phyloP scores from a whole-genome alignment of 257 asterid genomes.

The Forsythia suspensa region DNA sequence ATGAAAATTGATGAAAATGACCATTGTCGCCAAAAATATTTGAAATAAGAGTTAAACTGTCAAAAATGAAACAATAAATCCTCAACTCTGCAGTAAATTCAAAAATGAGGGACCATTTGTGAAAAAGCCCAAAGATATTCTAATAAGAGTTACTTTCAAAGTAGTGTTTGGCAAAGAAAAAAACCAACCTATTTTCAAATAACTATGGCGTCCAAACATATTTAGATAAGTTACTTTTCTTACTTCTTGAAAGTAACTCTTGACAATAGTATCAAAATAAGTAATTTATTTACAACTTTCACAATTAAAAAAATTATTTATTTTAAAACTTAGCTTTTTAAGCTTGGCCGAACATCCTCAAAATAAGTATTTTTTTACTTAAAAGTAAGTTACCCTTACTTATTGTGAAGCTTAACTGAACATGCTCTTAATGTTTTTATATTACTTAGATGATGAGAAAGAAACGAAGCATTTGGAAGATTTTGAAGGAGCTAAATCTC shows the following conservation, averaged over 20 bases:
- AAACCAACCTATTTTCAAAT: not conserved
- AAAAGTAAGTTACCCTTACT: not conserved
- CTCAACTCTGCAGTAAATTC: too few species aligned
- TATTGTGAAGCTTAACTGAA: not conserved
- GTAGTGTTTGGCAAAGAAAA: too few species aligned
- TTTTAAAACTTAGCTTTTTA: not conserved
- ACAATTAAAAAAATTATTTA: not conserved
- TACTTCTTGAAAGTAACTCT: not conserved
- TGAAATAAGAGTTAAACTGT: too few species aligned
- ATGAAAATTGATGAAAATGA: too few species aligned
- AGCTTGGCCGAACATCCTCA: not conserved
- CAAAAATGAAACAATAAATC: too few species aligned
- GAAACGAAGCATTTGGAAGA: slow-evolving; percentile 78
- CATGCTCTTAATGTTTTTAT: not conserved
- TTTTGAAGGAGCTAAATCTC: slow-evolving; percentile 62
- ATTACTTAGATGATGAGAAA: slow-evolving; percentile 56
- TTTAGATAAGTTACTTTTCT: not conserved
- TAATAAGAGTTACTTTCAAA: too few species aligned
- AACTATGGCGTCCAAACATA: not conserved
- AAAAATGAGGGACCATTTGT: too few species aligned
- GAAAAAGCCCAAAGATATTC: too few species aligned
- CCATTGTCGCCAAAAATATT: too few species aligned
- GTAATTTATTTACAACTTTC: not conserved
- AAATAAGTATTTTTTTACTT: not conserved
- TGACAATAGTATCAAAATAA: not conserved